Conservation (phyloP, 345 rosid genomes). For the Eucalyptus globulus region DNA sequence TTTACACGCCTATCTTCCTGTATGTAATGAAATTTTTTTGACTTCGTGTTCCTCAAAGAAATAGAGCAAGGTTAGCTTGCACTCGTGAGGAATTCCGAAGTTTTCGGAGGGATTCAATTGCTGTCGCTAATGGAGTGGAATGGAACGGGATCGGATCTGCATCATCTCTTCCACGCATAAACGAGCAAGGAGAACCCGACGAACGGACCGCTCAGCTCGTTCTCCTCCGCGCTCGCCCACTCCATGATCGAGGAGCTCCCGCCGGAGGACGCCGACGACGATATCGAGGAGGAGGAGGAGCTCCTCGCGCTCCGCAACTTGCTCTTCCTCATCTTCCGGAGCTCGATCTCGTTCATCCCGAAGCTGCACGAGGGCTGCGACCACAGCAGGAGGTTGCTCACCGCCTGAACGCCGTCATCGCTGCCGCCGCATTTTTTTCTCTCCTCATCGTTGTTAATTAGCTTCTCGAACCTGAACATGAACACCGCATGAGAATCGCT, state of each 20-base stretch:
- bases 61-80: background rate
- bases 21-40: background rate
- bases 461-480: constrained; percentile 73
- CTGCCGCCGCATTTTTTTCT: background rate
- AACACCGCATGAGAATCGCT: constrained; percentile 55
- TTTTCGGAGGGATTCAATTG: background rate
- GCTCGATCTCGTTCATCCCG: constrained; percentile 49
- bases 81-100: background rate
- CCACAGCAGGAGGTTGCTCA: background rate
- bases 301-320: constrained; percentile 45
- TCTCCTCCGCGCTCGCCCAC: constrained; percentile 81
- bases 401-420: constrained; percentile 2
- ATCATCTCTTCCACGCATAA: constrained; percentile 90
- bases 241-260: constrained; percentile 85
- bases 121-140: background rate
- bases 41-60: background rate
- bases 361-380: constrained; percentile 8
- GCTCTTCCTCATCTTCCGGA: constrained; percentile 81
- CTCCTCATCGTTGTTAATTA: constrained; percentile 6
- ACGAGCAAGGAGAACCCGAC: constrained; percentile 69
- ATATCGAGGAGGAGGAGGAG: constrained; percentile 75
- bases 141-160: background rate
- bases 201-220: constrained; percentile 29
- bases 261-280: constrained; percentile 79
- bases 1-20: background rate